phyloP scores from a whole-genome alignment of 176 grass and related monocot genomes.

The Typha latifolia region DNA sequence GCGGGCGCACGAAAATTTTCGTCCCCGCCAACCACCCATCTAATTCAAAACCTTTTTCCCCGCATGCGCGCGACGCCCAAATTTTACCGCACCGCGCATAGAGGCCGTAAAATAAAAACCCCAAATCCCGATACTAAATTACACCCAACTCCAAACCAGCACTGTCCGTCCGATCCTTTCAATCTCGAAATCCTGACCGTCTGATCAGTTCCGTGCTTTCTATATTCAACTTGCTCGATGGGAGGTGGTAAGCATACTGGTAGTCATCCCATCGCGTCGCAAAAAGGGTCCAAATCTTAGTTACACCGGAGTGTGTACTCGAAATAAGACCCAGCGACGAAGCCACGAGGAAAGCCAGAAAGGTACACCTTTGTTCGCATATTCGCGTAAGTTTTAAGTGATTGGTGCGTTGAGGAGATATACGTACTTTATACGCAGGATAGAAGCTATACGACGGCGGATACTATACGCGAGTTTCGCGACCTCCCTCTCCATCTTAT shows the following conservation, averaged over 20 bases:
- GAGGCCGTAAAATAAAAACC: no score
- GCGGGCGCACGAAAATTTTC: neutral
- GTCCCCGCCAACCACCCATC: neutral
- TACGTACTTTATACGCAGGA: neutral
- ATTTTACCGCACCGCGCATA: no score
- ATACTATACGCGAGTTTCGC: slow-evolving; percentile 2
- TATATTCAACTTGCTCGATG: neutral
- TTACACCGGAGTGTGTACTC: neutral
- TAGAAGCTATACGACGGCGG: neutral
- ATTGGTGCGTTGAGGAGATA: neutral
- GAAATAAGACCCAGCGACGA: neutral
- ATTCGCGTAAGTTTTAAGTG: neutral
- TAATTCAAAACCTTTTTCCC: neutral
- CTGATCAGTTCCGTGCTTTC: neutral
- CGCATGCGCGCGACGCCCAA: neutral
- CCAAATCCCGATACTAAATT: neutral
- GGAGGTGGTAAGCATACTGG: neutral
- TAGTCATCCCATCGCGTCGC: neutral
- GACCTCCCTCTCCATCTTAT: neutral
- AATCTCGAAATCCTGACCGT: neutral
- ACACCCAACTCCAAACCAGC: neutral
- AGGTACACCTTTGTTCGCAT: neutral
- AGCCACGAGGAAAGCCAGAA: neutral
- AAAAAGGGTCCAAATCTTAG: neutral
- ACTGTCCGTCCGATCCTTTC: neutral